Evolutionary conservation across 768 basidiomycete genomes (phyloP), one percentile per base, ranked within the genome.

Genomic region (Leccinellum luteum): DNA sequence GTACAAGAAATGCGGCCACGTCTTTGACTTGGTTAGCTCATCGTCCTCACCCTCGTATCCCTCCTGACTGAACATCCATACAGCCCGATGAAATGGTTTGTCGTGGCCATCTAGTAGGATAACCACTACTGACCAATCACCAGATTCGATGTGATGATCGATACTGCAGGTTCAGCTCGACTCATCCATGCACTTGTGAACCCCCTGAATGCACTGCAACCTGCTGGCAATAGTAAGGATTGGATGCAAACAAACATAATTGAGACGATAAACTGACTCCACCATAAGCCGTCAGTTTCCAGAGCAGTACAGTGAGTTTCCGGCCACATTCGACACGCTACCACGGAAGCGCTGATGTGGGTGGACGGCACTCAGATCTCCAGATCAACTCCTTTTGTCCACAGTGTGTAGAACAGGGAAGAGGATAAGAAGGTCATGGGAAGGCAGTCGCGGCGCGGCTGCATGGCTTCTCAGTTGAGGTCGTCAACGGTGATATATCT

Each of bases 201-300:
- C 68, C 75, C 6, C 80, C 84, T 25, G 71, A 77, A 28, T 90
- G 89, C 73, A 75, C 68, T 30, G 75, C 67, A 25, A 84, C 84
- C 25, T 90, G 89, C 67, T 90, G 89, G 89, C 87, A 89, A 72
- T 87, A 87, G 89, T 90, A 70, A 75, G 87, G 71, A 58, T 51
- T 52, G 51, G 56, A 55, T 32, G 8, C 63, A 38, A 19, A 51
- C 63, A 38, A 19, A 51, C 19, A 35, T 30, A 50, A 0, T 41
- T n/a, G 38, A 51, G 38, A 65, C 23, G 60, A 58, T 43, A 48
- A 57, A 45, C 74, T 75, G 51, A 66, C 60, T 41, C 57, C 58
- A 61, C 48, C 54, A 56, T 35, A 61, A 90, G 88, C 70, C 85
- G 83, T 56, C 83, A 84, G 69, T 90, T 85, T 71, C 89, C 89